Conservation (phyloP, 345 rosid species). For the Durio zibethinus region DNA sequence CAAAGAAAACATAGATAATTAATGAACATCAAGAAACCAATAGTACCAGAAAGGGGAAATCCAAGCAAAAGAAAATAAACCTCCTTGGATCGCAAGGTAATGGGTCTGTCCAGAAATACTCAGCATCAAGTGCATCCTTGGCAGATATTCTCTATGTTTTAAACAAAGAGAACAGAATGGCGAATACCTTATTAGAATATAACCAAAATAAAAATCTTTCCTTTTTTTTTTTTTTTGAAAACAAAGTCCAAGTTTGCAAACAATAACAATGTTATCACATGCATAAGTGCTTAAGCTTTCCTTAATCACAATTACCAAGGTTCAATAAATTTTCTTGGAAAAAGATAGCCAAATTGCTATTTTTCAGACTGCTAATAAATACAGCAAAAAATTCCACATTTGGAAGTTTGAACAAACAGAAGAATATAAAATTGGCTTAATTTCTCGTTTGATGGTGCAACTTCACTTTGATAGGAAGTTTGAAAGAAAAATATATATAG, state of each 20-base stretch:
- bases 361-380: not conserved
- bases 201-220: not conserved
- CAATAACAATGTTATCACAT: no score
- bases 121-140: conserved; percentile 95
- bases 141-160: conserved; percentile 75
- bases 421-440: not conserved
- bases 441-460: not conserved
- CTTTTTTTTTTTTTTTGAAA: no score
- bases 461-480: not conserved
- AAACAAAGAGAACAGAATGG: not conserved
- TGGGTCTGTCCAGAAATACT: conserved; percentile 97
- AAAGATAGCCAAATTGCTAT: not conserved
- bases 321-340: not conserved
- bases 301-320: not conserved
- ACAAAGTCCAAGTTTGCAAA: not conserved
- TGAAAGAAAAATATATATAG: not conserved
- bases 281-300: not conserved
- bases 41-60: not conserved
- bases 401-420: not conserved
- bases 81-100: conserved; percentile 94
- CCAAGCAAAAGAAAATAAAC: conserved; percentile 28
- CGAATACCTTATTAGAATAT: not conserved
- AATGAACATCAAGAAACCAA: not conserved
- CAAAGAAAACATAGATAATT: not conserved
- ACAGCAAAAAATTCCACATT: not conserved